Conservation (phyloP, 805 yeast genomes). For the Danielia oregonensis region DNA sequence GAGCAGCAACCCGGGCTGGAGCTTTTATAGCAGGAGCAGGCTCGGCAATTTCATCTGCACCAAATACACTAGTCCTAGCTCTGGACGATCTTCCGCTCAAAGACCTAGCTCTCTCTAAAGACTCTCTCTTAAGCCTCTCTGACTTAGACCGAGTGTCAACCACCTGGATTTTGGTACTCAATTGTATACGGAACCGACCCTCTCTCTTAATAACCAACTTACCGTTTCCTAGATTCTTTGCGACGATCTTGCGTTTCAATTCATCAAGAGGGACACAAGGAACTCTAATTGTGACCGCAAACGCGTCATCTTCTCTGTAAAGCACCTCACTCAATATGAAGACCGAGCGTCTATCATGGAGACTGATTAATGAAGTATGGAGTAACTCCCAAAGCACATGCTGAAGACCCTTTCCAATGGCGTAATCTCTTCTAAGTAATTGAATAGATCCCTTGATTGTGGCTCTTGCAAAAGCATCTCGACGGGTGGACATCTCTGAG, state of each 20-base stretch:
- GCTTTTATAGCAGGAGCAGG: no score
- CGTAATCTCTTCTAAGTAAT: slow-evolving; percentile 55
- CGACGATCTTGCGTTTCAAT: slow-evolving; percentile 54
- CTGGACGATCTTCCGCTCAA: background rate
- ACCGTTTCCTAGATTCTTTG: slow-evolving; percentile 50
- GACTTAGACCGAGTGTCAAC: slow-evolving; percentile 1
- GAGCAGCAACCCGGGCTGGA: no score
- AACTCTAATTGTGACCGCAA: slow-evolving; percentile 57
- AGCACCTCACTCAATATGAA: slow-evolving; percentile 65
- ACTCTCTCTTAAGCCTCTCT: background rate
- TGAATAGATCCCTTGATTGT: slow-evolving; percentile 65
- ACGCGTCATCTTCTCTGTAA: slow-evolving; percentile 56
- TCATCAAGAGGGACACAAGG: slow-evolving; percentile 55
- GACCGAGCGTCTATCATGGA: slow-evolving; percentile 57
- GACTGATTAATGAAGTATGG: slow-evolving; percentile 56
- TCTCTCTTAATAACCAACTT: slow-evolving; percentile 59
- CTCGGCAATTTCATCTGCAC: no score
- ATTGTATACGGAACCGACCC: slow-evolving; percentile 52
- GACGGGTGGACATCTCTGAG: slow-evolving; percentile 46
- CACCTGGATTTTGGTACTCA: slow-evolving; percentile 15
- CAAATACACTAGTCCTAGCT: no score
- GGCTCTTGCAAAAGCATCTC: slow-evolving; percentile 63
- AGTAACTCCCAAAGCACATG: slow-evolving; percentile 65
- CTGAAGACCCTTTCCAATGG: slow-evolving; percentile 55
- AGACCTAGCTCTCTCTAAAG: background rate